phyloP scores from a whole-genome alignment of 345 rosid genomes.

The Salix koriyanagi region DNA sequence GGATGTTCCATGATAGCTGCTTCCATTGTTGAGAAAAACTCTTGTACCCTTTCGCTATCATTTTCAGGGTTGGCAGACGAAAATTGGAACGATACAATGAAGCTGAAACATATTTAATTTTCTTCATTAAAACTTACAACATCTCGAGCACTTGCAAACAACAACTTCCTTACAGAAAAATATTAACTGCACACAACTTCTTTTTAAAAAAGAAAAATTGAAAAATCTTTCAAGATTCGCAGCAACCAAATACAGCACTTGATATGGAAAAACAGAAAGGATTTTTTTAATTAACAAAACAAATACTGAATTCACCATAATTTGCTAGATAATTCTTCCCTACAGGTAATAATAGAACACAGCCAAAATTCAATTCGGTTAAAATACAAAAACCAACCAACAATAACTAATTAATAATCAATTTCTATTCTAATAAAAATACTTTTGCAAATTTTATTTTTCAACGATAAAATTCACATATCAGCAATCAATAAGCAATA shows the following conservation, averaged over 20 bases:
- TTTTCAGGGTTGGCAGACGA: constrained; percentile 40
- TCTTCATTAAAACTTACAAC: neutral
- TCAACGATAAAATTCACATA: neutral
- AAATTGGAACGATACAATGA: constrained; percentile 55
- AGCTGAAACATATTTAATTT: constrained; percentile 34
- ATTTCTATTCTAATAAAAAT: neutral
- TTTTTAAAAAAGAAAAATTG: no score
- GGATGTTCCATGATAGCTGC: constrained; percentile 44
- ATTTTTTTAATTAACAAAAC: no score
- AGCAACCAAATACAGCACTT: no score
- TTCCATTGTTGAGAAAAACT: constrained; percentile 52
- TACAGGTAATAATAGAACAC: neutral
- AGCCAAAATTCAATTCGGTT: neutral
- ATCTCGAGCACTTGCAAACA: neutral
- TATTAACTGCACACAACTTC: neutral
- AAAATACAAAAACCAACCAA: neutral
- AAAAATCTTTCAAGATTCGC: neutral
- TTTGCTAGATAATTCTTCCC: no score
- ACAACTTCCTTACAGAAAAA: neutral
- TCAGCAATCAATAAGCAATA: no score
- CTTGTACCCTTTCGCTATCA: constrained; percentile 50
- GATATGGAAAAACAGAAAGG: no score
- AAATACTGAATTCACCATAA: no score
- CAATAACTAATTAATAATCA: neutral
- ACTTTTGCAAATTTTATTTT: neutral